phyloP scores from a whole-genome alignment of 805 yeast genomes.

The Saccharomyces eubayanus region DNA sequence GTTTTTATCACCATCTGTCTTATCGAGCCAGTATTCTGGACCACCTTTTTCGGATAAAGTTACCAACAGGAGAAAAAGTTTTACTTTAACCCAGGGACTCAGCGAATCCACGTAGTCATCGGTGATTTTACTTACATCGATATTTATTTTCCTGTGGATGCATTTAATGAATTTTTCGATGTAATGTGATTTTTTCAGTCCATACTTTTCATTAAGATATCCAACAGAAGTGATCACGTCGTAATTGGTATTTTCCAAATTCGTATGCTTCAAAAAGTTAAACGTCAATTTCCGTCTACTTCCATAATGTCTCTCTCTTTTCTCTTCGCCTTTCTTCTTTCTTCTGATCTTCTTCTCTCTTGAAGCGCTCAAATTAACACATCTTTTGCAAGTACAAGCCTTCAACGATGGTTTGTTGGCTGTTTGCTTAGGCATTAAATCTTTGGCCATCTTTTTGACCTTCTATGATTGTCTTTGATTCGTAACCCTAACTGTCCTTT shows the following conservation, averaged over 20 bases:
- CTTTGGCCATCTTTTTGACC: not conserved
- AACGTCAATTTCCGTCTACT: slow-evolving; percentile 12
- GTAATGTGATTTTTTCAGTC: slow-evolving; percentile 24
- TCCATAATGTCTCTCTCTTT: slow-evolving; percentile 6
- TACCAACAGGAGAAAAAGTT: slow-evolving; percentile 25
- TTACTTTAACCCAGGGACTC: slow-evolving; percentile 26
- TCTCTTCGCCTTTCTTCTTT: not conserved
- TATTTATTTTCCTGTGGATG: slow-evolving; percentile 25
- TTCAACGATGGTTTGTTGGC: not conserved
- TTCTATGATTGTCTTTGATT: not conserved
- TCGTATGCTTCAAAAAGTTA: slow-evolving; percentile 20
- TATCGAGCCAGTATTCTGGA: slow-evolving; percentile 31
- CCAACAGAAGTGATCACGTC: slow-evolving; percentile 26
- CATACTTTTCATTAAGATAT: slow-evolving; percentile 28
- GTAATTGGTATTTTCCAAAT: slow-evolving; percentile 23
- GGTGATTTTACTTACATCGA: slow-evolving; percentile 22
- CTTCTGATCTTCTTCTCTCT: not conserved
- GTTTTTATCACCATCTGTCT: slow-evolving; percentile 12
- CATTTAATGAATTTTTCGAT: slow-evolving; percentile 26
- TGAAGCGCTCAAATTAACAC: not conserved
- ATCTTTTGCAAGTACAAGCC: slow-evolving; percentile 4
- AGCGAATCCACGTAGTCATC: slow-evolving; percentile 18
- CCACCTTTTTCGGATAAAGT: slow-evolving; percentile 30
- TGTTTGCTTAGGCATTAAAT: not conserved
- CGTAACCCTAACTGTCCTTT: not conserved